Evolutionary conservation across 2,329 filamentous ascomycete genomes (phyloP).

Genomic region (Aspergillus sp.): DNA sequence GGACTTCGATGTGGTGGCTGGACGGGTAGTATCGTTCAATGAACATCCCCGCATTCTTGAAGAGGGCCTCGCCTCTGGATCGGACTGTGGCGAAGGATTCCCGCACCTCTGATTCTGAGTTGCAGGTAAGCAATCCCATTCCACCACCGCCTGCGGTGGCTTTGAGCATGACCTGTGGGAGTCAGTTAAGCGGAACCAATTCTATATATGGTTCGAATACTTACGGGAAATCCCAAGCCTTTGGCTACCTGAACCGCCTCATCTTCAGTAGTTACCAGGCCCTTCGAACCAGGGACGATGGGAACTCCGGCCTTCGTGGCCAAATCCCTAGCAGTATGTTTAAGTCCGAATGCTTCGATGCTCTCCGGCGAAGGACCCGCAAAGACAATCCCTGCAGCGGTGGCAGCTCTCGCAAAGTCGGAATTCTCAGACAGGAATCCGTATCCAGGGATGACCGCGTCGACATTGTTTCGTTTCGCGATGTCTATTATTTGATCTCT

Average conservation of each 20-base stretch:
- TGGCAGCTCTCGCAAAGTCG: conserved; percentile 51
- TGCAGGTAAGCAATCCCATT: conserved; percentile 75
- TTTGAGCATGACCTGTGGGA: conserved; percentile 60
- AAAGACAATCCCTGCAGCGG: conserved; percentile 51
- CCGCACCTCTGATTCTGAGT: conserved; percentile 60
- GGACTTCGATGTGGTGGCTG: conserved; percentile 80
- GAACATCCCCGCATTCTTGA: conserved; percentile 77
- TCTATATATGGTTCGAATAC: not conserved
- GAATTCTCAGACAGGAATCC: conserved; percentile 61
- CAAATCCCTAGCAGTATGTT: conserved; percentile 51
- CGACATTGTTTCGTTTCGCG: conserved; percentile 43
- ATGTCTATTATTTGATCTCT: conserved; percentile 41
- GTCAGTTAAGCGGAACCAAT: not conserved
- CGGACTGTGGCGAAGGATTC: conserved; percentile 65
- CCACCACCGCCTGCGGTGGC: conserved; percentile 74
- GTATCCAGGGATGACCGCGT: conserved; percentile 61
- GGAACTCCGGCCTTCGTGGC: conserved; percentile 49
- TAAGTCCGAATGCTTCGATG: conserved; percentile 54
- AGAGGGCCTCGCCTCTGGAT: conserved; percentile 68
- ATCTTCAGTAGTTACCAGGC: conserved; percentile 43
- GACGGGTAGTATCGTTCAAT: conserved; percentile 76
- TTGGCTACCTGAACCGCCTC: conserved; percentile 41
- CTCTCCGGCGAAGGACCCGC: conserved; percentile 50
- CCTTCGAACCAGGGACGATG: conserved; percentile 49
- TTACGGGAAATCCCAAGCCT: conserved; percentile 44